These are phyloP conservation scores for Vigna trinervia DNA, from an alignment of 306 rosid species.

Conservation along the genomic window DNA sequence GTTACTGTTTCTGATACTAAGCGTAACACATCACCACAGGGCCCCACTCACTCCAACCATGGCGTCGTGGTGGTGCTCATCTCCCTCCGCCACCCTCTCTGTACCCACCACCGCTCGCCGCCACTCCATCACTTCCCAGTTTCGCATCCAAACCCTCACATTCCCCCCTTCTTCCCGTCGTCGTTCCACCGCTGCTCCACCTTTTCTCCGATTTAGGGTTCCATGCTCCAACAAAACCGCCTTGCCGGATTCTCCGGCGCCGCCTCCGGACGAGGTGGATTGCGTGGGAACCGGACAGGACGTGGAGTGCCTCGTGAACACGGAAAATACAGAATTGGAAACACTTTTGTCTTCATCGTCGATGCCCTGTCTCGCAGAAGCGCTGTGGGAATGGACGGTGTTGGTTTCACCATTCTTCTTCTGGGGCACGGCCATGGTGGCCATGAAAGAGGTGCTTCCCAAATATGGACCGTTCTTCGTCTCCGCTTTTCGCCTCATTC, in stretches of 20 bases:
- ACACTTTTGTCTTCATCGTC: not conserved
- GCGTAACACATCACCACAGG: not conserved
- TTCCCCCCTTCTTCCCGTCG: conserved; percentile 31
- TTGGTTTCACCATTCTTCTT: conserved; percentile 94
- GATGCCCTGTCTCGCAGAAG: conserved; percentile 27
- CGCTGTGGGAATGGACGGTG: conserved; percentile 69
- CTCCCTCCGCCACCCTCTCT: conserved; percentile 31
- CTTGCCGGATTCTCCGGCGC: not conserved
- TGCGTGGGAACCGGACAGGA: conserved; percentile 77
- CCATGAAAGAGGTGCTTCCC: conserved; percentile 92
- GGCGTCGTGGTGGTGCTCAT: conserved; percentile 46
- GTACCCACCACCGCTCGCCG: not conserved
- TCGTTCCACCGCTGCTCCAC: not conserved
- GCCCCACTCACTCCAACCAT: conserved; percentile 29
- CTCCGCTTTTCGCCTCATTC: conserved; percentile 82
- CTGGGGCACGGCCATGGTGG: conserved; percentile 99
- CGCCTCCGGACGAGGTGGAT: conserved; percentile 48
- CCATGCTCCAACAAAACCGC: conserved; percentile 39
- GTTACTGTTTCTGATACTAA: not conserved
- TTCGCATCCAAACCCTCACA: conserved; percentile 7
- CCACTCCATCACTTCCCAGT: conserved; percentile 24
- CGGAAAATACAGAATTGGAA: conserved; percentile 26
- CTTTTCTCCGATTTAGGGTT: conserved; percentile 41
- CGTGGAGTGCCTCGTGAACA: conserved; percentile 56
- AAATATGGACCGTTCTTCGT: conserved; percentile 84